Evolutionary conservation across 2,329 filamentous ascomycete species (phyloP), one percentile per base, ranked within the genome.

Genomic region (Orbilia ellipsospora): DNA sequence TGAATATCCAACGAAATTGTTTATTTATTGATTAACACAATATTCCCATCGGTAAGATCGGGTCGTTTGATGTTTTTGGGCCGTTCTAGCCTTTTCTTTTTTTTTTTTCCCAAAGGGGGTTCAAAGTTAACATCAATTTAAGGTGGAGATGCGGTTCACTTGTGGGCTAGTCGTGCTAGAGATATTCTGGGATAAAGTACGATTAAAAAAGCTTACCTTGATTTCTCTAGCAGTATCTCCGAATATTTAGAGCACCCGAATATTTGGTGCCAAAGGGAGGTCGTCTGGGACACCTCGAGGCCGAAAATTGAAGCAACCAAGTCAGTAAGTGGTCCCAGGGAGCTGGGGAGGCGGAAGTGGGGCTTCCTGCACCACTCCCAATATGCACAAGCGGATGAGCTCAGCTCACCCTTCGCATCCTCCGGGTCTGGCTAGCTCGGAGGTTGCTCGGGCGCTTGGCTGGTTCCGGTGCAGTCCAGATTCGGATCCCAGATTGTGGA

Each of bases 31-130:
- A 56, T 18, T 18, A 20, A 52, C 12, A 45, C 42, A 48, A 23
- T 23, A 10, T 18, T 57, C 45, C 31, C 45, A 55, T 67, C 56
- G 62, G 69, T 57, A 73, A 73, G 66, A 62, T 67, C 69, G 69
- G 69, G 45, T 65, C 52, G 42, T 65, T 57, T 66, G 50, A 54
- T 42, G 51, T 45, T 36, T 20, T n/a, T 65, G 23, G 67, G 64
- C 64, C 52, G 67, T 73, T 73, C 68, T 66, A 55, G 68, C 68
- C 68, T 40, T 45, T 2, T 55, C 54, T 23, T 54, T 28, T 10
- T 28, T 16, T 31, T n/a, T 44, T n/a, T 44, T 44, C n/a, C n/a
- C n/a, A n/a, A n/a, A 44, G 1, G 6, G 23, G 23, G 2, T 23
- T 23, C 23, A 23, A 23, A 23, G 23, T 23, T 4, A 23, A 23